Base-by-base conservation (phyloP, 2,329 filamentous ascomycete species). In the Fusarium setosum region DNA sequence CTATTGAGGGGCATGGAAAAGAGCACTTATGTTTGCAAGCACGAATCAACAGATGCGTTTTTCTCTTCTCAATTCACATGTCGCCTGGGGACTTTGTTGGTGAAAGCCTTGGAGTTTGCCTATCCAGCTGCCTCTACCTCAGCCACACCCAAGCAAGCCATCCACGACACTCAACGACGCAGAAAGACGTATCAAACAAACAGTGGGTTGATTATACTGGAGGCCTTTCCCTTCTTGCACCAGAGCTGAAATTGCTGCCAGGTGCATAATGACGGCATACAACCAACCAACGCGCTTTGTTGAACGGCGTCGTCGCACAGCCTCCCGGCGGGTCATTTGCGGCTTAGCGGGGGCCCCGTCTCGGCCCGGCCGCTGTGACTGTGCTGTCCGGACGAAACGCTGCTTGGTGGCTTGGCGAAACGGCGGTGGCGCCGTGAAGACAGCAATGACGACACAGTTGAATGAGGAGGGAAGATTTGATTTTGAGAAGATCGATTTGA, bases 71-170 rank as follows among this genome's bases (percentile, higher is more conserved):
- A 20, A 37, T 18, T 18, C 34, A 18, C 34, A 18, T 18, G 34
- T 37, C 34, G 26, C 18, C n/a, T 8, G 29, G 17, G 13, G 24
- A 32, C 23, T 29, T 29, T 7, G 26, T 29, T 29, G 26, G 26
- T 29, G 26, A 29, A 56, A 61, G 62, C 61, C 62, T 65, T 49
- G 45, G 45, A 26, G 62, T 60, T 64, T 64, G 61, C 61, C 61
- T 15, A 44, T 45, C 21, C 23, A 31, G 40, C 10, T 29, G 26
- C 17, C 13, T 23, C 24, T 15, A 26, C 18, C 40, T 5, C 20
- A 29, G 40, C 40, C 40, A 44, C 40, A 17, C 9, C 21, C 20
- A 15, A 29, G 34, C 6, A 15, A 37, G 15, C 15, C 34, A 17
- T 18, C n/a, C 15, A 20, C 61, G 61, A 54, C 18, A 38, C 59